Evolutionary conservation across 306 rosid species (phyloP).

Genomic region (Arachis hypogaea): DNA sequence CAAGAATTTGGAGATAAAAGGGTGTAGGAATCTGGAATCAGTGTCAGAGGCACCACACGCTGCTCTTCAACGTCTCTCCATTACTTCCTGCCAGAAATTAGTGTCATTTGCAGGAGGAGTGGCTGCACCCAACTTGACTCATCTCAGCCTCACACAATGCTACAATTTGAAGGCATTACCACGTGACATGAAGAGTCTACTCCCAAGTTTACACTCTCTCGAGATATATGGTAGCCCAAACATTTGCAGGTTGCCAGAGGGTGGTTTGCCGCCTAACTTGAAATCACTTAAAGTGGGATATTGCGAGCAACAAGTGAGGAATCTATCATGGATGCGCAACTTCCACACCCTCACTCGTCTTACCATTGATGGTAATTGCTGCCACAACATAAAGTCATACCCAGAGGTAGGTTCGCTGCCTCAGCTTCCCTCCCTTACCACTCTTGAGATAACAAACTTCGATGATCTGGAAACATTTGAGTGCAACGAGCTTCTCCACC

Average conservation of each 20-base stretch:
- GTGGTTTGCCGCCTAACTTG: background rate
- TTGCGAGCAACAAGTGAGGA: background rate
- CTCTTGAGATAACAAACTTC: background rate
- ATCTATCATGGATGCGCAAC: background rate
- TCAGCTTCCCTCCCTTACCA: background rate
- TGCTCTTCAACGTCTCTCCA: too few species aligned
- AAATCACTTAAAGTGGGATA: fast-evolving
- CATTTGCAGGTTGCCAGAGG: background rate
- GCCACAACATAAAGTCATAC: background rate
- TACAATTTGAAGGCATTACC: background rate
- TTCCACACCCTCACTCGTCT: background rate
- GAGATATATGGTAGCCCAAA: background rate
- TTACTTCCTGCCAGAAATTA: too few species aligned
- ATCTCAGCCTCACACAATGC: background rate
- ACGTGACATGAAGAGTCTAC: background rate
- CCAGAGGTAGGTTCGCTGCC: background rate
- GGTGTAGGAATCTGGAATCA: too few species aligned
- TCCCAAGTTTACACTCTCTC: background rate
- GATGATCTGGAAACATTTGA: background rate
- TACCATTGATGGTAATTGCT: background rate
- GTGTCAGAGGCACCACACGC: too few species aligned
- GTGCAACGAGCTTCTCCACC: too few species aligned
- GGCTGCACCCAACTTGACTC: too few species aligned
- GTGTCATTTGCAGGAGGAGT: too few species aligned
- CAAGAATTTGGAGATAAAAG: fast-evolving